Evolutionary conservation across 2,329 filamentous ascomycete genomes (phyloP), one percentile per base, ranked within the genome.

Genomic region (Botrytis porri): DNA sequence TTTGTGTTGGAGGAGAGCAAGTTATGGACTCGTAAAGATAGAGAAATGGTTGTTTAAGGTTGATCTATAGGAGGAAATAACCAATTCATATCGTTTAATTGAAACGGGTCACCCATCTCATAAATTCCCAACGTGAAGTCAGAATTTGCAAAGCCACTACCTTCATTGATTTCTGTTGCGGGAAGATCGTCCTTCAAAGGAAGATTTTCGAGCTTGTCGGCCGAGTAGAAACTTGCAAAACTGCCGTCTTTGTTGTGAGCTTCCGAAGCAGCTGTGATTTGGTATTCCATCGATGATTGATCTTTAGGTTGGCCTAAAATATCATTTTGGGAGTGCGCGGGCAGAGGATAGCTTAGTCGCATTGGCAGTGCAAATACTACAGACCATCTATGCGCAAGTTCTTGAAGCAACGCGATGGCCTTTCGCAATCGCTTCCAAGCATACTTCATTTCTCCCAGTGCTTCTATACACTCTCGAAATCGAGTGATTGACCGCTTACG

Each of bases 41-140:
- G 25, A 39, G 4, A n/a, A 37, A 39, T 18, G 14, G 12, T n/a
- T 41, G 14, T 62, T 61, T 12, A 62, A 62, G 60, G 25, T n/a
- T 62, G 60, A 39, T 41, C 60, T 12, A 41, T 39, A 41, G 22
- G 37, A 10, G 60, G 60, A n/a, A 62, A 62, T 62, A 62, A 41
- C 60, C 60, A 62, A 62, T n/a, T 41, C 35, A 62, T 25, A 62
- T 62, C 60, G 35, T 62, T 62, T n/a, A 62, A 62, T n/a, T 62
- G 60, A 62, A 62, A 62, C 7, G 60, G 60, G 35, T 62, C 60
- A 18, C 60, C 60, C 35, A 37, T 62, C 35, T 62, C 60, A 10
- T 62, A 62, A 16, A 62, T 39, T 18, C 60, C 60, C 25, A n/a
- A 18, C 16, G 35, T 62, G 35, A 62, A 41, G 16, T 62, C 60